Evolutionary conservation across 371 early-diverging fungal species (phyloP).

Genomic region (Apophysomyces variabilis): DNA sequence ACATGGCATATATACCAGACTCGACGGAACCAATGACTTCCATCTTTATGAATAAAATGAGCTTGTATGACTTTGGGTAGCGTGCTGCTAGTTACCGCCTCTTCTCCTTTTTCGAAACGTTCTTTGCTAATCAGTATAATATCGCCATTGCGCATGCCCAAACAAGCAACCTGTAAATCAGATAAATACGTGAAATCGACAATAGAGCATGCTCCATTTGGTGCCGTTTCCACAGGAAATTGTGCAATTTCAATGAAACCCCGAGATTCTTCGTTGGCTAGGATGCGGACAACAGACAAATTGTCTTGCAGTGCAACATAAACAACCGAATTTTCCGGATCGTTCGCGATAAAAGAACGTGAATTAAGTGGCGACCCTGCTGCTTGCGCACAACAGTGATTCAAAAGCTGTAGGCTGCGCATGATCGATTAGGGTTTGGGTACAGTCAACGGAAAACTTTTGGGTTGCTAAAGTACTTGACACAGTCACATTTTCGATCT

Average conservation of each 20-base stretch:
- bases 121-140: constrained; percentile 69
- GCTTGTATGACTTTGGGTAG: neutral
- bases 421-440: neutral
- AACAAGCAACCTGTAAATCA: constrained; percentile 69
- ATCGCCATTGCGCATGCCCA: constrained; percentile 70
- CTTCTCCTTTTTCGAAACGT: constrained; percentile 50
- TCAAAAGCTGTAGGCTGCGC: constrained; percentile 1
- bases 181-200: constrained; percentile 64
- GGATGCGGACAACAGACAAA: constrained; percentile 9
- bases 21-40: constrained; percentile 82
- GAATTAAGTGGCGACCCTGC: constrained; percentile 10
- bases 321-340: constrained; percentile 55
- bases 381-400: neutral
- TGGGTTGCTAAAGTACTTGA: neutral
- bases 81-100: constrained; percentile 34
- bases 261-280: neutral
- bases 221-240: constrained; percentile 4
- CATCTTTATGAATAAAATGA: constrained; percentile 35
- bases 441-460: neutral
- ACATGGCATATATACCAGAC: constrained; percentile 76
- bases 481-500: neutral
- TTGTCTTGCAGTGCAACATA: constrained; percentile 55
- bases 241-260: constrained; percentile 8
- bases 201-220: constrained; percentile 22
- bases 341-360: constrained; percentile 49